Evolutionary conservation across 2,329 filamentous ascomycete species (phyloP).

Genomic region (Fusarium pseudograminearum): DNA sequence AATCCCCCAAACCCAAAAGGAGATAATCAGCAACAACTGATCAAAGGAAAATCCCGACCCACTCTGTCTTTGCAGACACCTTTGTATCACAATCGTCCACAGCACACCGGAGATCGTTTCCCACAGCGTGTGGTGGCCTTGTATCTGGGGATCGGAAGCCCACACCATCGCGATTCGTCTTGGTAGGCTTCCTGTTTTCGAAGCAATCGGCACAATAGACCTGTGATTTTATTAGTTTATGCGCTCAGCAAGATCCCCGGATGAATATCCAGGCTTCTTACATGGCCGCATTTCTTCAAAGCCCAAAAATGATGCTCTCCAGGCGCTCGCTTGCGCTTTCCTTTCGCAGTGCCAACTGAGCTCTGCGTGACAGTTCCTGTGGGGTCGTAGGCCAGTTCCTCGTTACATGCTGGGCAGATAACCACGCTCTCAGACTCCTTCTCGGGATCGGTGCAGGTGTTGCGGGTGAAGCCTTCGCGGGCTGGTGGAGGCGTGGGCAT

Average conservation of each 20-base stretch:
- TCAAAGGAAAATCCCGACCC: constrained; percentile 72
- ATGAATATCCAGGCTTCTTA: constrained; percentile 58
- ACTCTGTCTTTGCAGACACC: constrained; percentile 65
- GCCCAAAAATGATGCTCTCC: constrained; percentile 92
- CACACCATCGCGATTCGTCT: constrained; percentile 49
- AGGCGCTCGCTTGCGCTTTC: constrained; percentile 61
- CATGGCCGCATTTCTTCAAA: constrained; percentile 90
- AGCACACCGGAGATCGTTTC: constrained; percentile 61
- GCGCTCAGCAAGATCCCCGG: neutral
- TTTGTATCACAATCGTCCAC: constrained; percentile 69
- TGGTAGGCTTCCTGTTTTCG: constrained; percentile 63
- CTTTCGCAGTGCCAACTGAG: constrained; percentile 41
- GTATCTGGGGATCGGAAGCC: constrained; percentile 55
- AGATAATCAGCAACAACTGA: constrained; percentile 43
- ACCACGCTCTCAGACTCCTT: constrained; percentile 75
- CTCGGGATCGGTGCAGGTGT: constrained; percentile 59
- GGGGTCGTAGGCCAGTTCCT: constrained; percentile 83
- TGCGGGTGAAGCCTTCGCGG: constrained; percentile 82
- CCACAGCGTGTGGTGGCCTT: constrained; percentile 41
- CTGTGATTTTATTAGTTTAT: constrained; percentile 52
- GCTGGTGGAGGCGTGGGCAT: constrained; percentile 74
- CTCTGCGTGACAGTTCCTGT: constrained; percentile 49
- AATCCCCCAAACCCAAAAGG: constrained; percentile 1
- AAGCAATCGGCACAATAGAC: constrained; percentile 74
- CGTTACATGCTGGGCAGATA: constrained; percentile 87